These are phyloP conservation scores for Athelia psychrophila DNA, from an alignment of 1,284 basidiomycete species.

Conservation along the genomic window DNA sequence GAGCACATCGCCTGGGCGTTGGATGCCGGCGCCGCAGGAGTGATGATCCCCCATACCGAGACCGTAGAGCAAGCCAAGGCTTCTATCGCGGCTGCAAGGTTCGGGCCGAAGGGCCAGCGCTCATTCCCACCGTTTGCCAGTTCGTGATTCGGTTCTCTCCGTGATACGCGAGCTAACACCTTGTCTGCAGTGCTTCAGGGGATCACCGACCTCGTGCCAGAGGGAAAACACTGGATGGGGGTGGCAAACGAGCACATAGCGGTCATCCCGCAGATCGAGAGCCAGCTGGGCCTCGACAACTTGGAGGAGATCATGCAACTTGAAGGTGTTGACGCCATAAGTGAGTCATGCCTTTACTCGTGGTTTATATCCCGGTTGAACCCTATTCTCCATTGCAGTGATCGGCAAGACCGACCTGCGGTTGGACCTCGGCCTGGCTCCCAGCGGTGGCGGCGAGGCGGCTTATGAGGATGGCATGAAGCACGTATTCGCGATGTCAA, in stretches of 20 bases:
- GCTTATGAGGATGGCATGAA: neutral
- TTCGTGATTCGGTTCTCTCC: neutral
- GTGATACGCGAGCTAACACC: too few relatives aligned
- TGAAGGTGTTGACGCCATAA: neutral
- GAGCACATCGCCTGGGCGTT: neutral
- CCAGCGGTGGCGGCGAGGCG: neutral
- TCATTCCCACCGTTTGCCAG: neutral
- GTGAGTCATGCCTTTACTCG: neutral
- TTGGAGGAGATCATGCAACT: neutral
- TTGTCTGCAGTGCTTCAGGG: neutral
- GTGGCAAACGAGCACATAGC: neutral
- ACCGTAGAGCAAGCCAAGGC: neutral
- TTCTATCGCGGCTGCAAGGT: neutral
- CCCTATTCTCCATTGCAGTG: neutral
- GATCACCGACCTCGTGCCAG: neutral
- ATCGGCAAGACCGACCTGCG: neutral
- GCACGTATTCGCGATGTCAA: neutral
- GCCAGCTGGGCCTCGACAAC: neutral
- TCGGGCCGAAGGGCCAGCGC: neutral
- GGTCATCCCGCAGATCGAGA: slow-evolving; percentile 1
- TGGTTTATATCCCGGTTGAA: neutral
- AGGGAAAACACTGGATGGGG: neutral
- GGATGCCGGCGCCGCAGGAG: neutral
- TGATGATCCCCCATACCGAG: neutral
- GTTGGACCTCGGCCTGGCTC: neutral